Evolutionary conservation across 805 yeast species (phyloP).

Genomic region (Ogataea naganishii): DNA sequence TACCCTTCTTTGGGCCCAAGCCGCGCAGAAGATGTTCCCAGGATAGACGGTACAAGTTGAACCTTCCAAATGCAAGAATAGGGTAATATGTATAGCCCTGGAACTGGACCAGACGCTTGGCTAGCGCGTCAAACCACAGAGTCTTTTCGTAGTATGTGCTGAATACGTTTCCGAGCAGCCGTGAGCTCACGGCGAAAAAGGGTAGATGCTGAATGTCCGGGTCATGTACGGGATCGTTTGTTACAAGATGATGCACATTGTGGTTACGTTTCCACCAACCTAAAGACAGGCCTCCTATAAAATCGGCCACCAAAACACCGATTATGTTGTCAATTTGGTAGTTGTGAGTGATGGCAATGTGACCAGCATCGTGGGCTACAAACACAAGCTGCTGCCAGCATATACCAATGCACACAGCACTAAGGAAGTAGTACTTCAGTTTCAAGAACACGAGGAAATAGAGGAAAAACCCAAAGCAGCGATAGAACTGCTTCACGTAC

Average conservation of each 20-base stretch:
- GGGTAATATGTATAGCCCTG: constrained; percentile 74
- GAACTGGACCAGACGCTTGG: constrained; percentile 46
- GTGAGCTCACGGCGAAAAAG: constrained; percentile 75
- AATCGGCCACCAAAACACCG: constrained; percentile 69
- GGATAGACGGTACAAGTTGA: constrained; percentile 73
- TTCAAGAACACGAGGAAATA: constrained; percentile 42
- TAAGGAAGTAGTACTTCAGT: constrained; percentile 33
- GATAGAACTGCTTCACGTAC: constrained; percentile 59
- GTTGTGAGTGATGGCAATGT: constrained; percentile 72
- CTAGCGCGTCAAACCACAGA: constrained; percentile 60
- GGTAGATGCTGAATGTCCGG: constrained; percentile 94
- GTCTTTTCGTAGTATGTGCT: constrained; percentile 72
- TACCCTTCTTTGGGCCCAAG: constrained; percentile 70
- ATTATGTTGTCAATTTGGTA: constrained; percentile 68
- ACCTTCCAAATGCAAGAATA: constrained; percentile 72
- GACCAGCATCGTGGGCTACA: constrained; percentile 89
- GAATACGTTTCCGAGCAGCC: constrained; percentile 59
- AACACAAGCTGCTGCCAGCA: constrained; percentile 90
- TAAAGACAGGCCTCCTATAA: constrained; percentile 76
- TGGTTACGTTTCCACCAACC: constrained; percentile 97
- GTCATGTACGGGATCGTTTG: constrained; percentile 92
- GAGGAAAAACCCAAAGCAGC: constrained; percentile 47
- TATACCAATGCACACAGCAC: constrained; percentile 61
- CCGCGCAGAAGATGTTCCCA: constrained; percentile 74
- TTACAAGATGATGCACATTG: constrained; percentile 83